Conservation (phyloP, 306 rosid species). For the Casuarina cunninghamiana region DNA sequence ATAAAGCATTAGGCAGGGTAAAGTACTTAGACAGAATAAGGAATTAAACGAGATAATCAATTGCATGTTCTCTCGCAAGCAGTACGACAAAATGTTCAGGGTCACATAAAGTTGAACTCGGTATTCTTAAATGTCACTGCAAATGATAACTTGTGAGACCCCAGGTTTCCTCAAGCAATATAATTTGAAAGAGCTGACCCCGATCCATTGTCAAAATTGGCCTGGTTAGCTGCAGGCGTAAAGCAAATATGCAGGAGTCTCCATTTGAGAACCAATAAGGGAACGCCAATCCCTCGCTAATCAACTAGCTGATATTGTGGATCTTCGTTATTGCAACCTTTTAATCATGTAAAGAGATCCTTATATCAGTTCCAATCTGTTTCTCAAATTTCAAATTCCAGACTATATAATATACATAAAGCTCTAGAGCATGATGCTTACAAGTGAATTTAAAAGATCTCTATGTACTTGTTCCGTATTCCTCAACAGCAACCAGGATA, state of each 20-base stretch:
- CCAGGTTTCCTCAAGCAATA: slow-evolving; percentile 49
- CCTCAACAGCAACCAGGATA: slow-evolving; percentile 39
- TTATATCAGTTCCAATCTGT: slow-evolving; percentile 4
- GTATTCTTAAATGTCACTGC: neutral
- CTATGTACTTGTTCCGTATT: slow-evolving; percentile 48
- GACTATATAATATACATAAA: neutral
- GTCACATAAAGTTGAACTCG: neutral
- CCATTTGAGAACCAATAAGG: slow-evolving; percentile 54
- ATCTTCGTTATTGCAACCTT: slow-evolving; percentile 66
- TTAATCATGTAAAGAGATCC: slow-evolving; percentile 1
- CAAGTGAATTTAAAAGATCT: slow-evolving; percentile 51
- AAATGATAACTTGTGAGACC: neutral
- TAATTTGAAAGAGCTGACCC: slow-evolving; percentile 63
- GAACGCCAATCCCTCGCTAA: slow-evolving; percentile 56
- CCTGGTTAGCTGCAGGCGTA: slow-evolving; percentile 53
- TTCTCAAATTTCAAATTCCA: neutral
- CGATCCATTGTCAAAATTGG: slow-evolving; percentile 38
- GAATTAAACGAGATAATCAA: neutral
- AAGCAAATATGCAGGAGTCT: slow-evolving; percentile 61
- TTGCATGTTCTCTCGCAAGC: neutral
- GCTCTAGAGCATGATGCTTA: slow-evolving; percentile 18
- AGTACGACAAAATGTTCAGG: neutral
- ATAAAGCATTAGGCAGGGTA: neutral
- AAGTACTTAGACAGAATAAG: neutral
- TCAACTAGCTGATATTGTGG: slow-evolving; percentile 60